These are phyloP conservation scores for Calonectria naviculata DNA, from an alignment of 2,329 filamentous ascomycete genomes.

Conservation along the genomic window DNA sequence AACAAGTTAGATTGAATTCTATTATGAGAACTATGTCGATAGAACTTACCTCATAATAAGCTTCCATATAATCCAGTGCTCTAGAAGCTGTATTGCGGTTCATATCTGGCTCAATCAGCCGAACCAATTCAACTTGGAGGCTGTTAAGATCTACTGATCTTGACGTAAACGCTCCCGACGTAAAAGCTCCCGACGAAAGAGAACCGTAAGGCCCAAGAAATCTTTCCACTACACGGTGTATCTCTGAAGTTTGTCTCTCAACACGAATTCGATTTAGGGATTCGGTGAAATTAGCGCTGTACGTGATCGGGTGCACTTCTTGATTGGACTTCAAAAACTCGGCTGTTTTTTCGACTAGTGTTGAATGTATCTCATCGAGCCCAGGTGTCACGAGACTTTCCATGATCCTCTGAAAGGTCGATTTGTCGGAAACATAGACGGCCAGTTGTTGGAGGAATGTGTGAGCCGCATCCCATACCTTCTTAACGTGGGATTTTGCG, in stretches of 20 bases:
- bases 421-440: conserved; percentile 22
- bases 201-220: background rate
- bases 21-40: background rate
- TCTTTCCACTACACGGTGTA: background rate
- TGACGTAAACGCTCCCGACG: too few species aligned
- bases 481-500: conserved; percentile 41
- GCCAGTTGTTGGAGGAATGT: conserved; percentile 12
- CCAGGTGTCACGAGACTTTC: conserved; percentile 25
- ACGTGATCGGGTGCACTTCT: conserved; percentile 61
- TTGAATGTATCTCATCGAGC: conserved; percentile 28
- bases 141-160: background rate
- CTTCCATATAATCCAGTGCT: conserved; percentile 50
- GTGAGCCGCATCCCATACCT: conserved; percentile 23
- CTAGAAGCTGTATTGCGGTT: conserved; percentile 42
- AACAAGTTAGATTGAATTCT: background rate
- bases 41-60: conserved; percentile 52
- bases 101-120: conserved; percentile 37
- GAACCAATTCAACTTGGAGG: conserved; percentile 2
- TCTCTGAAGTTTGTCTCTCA: conserved; percentile 4
- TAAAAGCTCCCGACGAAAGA: too few species aligned
- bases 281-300: conserved; percentile 60
- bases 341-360: conserved; percentile 51
- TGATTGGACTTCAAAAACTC: conserved; percentile 58
- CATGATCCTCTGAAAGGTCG: conserved; percentile 23
- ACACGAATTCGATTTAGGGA: conserved; percentile 45